These are phyloP conservation scores for Climacium dendroides DNA, from an alignment of 225 moss, liverwort and hornwort genomes.

Conservation along the genomic window DNA sequence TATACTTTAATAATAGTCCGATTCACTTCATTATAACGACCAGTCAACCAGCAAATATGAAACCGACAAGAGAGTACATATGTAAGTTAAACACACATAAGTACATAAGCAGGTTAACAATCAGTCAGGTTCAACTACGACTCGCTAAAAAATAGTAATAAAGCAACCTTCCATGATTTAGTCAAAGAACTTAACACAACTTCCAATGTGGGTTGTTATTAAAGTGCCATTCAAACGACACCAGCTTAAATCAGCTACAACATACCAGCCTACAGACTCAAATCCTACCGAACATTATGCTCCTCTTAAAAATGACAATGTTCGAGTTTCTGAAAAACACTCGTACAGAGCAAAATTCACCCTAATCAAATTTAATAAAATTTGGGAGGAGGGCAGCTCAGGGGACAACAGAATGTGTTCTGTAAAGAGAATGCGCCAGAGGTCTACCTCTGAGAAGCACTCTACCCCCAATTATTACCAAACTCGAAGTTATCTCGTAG, in stretches of 20 bases:
- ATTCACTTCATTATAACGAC: not conserved
- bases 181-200: not conserved
- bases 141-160: not conserved
- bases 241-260: not conserved
- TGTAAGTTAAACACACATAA: not conserved
- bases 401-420: not conserved
- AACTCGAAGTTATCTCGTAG: not conserved
- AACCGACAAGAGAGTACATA: not conserved
- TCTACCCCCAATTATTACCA: no score
- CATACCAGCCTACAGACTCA: not conserved
- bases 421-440: not conserved
- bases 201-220: not conserved
- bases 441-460: not conserved
- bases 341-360: not conserved
- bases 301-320: not conserved
- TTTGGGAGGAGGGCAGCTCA: not conserved
- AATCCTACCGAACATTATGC: not conserved
- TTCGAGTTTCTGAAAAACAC: not conserved
- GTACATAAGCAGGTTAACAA: not conserved
- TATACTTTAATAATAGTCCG: not conserved
- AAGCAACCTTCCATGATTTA: not conserved
- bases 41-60: not conserved
- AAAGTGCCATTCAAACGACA: not conserved
- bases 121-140: not conserved
- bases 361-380: not conserved